phyloP scores from a whole-genome alignment of 768 basidiomycete genomes.

The Termitomyces sp. region DNA sequence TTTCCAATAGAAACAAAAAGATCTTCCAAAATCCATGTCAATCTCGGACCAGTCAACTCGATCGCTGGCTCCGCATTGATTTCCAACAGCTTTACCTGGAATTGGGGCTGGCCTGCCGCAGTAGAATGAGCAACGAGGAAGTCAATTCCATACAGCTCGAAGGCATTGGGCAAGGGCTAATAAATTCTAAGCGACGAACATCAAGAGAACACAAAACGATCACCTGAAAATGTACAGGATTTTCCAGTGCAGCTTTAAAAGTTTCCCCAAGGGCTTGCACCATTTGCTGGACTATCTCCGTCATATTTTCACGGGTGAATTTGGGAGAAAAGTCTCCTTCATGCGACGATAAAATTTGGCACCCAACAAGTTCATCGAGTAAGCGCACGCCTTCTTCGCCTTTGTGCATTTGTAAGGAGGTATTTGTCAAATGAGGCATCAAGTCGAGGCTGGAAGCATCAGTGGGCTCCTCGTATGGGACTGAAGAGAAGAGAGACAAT shows the following conservation, averaged over 20 bases:
- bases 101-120: conserved; percentile 21
- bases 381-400: conserved; percentile 72
- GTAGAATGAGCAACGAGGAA: conserved; percentile 61
- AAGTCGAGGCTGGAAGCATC: conserved; percentile 43
- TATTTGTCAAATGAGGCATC: conserved; percentile 84
- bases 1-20: conserved; percentile 69
- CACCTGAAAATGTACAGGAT: conserved; percentile 84
- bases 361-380: conserved; percentile 74
- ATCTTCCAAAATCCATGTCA: conserved; percentile 77
- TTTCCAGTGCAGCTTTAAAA: conserved; percentile 80
- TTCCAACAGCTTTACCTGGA: conserved; percentile 73
- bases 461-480: conserved; percentile 54
- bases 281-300: conserved; percentile 55
- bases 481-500: conserved; percentile 83
- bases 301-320: conserved; percentile 28
- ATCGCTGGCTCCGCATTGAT: conserved; percentile 96
- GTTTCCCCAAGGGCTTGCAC: conserved; percentile 66
- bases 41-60: conserved; percentile 80
- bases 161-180: conserved; percentile 84
- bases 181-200: neutral
- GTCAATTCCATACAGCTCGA: conserved; percentile 94
- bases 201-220: conserved; percentile 7
- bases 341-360: conserved; percentile 37
- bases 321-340: conserved; percentile 1
- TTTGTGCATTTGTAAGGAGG: conserved; percentile 68